Evolutionary conservation across 2,329 filamentous ascomycete species (phyloP).

Genomic region (Colletotrichum sidae): DNA sequence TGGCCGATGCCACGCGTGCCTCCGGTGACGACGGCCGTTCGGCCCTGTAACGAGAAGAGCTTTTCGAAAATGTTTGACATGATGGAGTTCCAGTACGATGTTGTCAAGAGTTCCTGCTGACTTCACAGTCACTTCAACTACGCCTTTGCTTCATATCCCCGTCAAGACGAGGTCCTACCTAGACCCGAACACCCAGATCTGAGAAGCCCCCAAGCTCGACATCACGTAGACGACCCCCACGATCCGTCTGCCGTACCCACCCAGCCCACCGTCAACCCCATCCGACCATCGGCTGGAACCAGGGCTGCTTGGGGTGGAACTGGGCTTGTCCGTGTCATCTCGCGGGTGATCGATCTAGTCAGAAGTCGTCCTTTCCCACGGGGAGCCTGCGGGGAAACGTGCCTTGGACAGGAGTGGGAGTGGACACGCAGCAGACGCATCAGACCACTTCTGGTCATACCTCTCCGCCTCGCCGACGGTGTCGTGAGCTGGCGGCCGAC

Average conservation of each 20-base stretch:
- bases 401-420: neutral
- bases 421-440: neutral
- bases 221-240: constrained; percentile 20
- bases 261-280: neutral
- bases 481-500: constrained; percentile 1
- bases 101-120: neutral
- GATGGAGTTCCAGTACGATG: neutral
- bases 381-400: constrained; percentile 22
- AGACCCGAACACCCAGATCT: neutral
- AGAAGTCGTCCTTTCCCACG: neutral
- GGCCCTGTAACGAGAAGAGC: constrained; percentile 40
- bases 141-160: neutral
- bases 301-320: constrained; percentile 18
- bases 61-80: constrained; percentile 38
- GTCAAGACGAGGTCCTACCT: neutral
- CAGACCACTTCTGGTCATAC: constrained; percentile 2
- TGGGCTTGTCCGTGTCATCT: constrained; percentile 18
- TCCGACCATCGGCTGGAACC: constrained; percentile 17
- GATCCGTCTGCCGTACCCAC: neutral
- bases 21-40: constrained; percentile 40
- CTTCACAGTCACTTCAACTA: constrained; percentile 14
- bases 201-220: neutral
- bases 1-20: constrained; percentile 42
- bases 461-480: neutral
- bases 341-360: constrained; percentile 10